Conservation (phyloP, 345 rosid species). For the Moricandia arvensis region DNA sequence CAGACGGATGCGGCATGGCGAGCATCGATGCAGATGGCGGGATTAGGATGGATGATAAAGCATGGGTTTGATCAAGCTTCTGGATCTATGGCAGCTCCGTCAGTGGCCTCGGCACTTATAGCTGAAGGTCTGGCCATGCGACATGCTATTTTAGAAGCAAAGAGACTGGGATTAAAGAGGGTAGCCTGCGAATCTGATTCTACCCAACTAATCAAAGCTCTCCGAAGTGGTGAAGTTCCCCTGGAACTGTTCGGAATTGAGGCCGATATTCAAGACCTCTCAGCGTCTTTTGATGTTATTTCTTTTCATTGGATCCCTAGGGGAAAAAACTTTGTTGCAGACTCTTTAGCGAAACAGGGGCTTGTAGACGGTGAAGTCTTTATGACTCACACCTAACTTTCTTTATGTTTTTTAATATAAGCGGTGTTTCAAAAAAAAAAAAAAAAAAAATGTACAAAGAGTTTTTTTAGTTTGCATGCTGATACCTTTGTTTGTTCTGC, state of each 20-base stretch:
- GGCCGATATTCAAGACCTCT: too few species aligned
- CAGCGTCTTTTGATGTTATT: too few species aligned
- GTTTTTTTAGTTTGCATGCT: not conserved
- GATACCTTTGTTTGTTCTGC: not conserved
- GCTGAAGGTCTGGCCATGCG: not conserved
- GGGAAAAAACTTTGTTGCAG: not conserved
- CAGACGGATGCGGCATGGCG: too few species aligned
- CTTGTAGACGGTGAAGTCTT: not conserved
- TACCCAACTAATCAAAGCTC: not conserved
- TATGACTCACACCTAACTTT: not conserved
- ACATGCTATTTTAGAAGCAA: too few species aligned
- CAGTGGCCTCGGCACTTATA: not conserved
- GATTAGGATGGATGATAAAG: too few species aligned
- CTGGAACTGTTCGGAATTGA: not conserved
- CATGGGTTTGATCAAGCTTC: too few species aligned
- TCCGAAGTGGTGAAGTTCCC: not conserved
- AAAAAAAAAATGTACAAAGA: too few species aligned
- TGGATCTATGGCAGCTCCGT: too few species aligned
- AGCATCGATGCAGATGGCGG: too few species aligned
- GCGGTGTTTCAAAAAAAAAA: not conserved
- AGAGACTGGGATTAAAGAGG: not conserved
- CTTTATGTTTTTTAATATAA: too few species aligned
- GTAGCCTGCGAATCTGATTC: not conserved
- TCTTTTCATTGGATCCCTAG: not conserved
- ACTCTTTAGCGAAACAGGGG: not conserved